These are phyloP conservation scores for Pichia sp. DNA, from an alignment of 1,139 yeast species.

Conservation along the genomic window DNA sequence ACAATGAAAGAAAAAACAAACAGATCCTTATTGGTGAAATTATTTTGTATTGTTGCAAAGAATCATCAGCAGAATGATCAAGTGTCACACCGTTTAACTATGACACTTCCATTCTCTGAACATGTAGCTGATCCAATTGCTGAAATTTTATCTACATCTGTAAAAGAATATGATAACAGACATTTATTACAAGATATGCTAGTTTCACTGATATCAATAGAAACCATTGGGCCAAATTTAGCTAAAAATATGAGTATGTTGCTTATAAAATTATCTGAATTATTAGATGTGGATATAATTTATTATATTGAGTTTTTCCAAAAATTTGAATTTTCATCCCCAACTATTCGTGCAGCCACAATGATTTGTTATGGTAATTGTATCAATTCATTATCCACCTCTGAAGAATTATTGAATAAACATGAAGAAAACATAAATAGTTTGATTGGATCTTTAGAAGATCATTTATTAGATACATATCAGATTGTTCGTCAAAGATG, in stretches of 20 bases:
- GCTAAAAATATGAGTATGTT: slow-evolving; percentile 34
- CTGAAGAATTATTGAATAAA: slow-evolving; percentile 46
- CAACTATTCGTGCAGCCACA: slow-evolving; percentile 75
- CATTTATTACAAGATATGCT: slow-evolving; percentile 8
- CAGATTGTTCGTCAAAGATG: slow-evolving; percentile 77
- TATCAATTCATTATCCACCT: slow-evolving; percentile 45
- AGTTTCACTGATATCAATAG: not conserved
- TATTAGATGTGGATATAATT: slow-evolving; percentile 65
- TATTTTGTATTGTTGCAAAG: slow-evolving; percentile 14
- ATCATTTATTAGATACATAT: slow-evolving; percentile 73
- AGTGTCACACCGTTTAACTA: slow-evolving; percentile 41
- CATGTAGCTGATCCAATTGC: slow-evolving; percentile 17
- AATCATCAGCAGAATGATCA: slow-evolving; percentile 15
- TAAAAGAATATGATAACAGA: slow-evolving; percentile 11
- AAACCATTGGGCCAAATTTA: slow-evolving; percentile 5
- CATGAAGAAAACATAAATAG: slow-evolving; percentile 52
- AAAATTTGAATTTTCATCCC: slow-evolving; percentile 10
- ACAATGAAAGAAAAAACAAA: slow-evolving; percentile 13
- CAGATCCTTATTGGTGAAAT: slow-evolving; percentile 5
- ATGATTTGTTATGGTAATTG: slow-evolving; percentile 88
- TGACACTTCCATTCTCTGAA: slow-evolving; percentile 13
- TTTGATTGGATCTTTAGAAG: slow-evolving; percentile 66
- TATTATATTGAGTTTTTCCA: slow-evolving; percentile 41
- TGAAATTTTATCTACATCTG: slow-evolving; percentile 12
- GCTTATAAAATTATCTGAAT: slow-evolving; percentile 63